Conservation (phyloP, 345 rosid species). For the Camelina laxa region DNA sequence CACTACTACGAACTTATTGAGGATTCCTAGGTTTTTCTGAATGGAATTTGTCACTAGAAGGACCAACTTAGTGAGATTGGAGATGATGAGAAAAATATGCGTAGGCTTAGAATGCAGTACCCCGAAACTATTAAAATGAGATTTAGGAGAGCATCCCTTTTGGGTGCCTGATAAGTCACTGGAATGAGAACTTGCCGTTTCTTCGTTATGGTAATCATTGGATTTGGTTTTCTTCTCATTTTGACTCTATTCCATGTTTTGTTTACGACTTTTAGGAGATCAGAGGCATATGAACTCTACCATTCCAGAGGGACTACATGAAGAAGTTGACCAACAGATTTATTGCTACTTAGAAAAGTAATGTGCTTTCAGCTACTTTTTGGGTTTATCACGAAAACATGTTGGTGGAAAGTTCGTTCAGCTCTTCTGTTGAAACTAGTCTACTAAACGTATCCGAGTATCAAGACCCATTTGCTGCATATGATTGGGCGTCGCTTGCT, state of each 20-base stretch:
- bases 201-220: slow-evolving; percentile 6
- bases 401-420: slow-evolving; percentile 51
- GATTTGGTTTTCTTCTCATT: slow-evolving; percentile 19
- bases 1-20: background rate
- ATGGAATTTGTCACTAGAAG: slow-evolving; percentile 3
- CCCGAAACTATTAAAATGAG: background rate
- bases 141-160: slow-evolving; percentile 15
- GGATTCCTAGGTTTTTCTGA: background rate
- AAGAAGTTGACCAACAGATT: slow-evolving; percentile 28
- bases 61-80: slow-evolving; percentile 11
- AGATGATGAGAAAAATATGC: background rate
- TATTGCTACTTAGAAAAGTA: slow-evolving; percentile 32
- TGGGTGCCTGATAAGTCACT: background rate
- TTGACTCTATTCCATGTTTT: slow-evolving; percentile 36
- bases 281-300: slow-evolving; percentile 3
- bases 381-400: slow-evolving; percentile 41
- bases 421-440: slow-evolving; percentile 50
- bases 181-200: background rate
- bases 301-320: slow-evolving; percentile 10
- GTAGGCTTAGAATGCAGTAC: slow-evolving; percentile 3
- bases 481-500: slow-evolving; percentile 47
- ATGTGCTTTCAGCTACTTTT: slow-evolving; percentile 43
- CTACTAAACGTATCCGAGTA: slow-evolving; percentile 46
- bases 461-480: slow-evolving; percentile 45
- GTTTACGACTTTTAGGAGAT: slow-evolving; percentile 32